Conservation (phyloP, 345 rosid genomes). For the Isatis tinctoria region DNA sequence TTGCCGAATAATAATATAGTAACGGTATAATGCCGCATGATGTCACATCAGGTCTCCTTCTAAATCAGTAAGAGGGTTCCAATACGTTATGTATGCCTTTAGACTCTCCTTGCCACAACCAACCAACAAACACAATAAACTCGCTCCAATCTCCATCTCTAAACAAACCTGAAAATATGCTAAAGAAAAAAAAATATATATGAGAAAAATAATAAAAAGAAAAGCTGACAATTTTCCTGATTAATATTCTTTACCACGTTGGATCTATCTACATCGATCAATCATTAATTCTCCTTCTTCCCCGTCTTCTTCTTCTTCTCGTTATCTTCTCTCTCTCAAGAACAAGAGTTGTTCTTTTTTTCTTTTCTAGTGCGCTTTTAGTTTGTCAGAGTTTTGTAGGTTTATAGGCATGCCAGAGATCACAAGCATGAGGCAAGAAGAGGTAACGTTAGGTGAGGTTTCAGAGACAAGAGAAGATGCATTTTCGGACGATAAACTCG, state of each 20-base stretch:
- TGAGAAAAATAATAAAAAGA: not conserved
- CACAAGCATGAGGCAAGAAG: not conserved
- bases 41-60: conserved; percentile 17
- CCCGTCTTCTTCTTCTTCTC: not conserved
- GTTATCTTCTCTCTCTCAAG: not conserved
- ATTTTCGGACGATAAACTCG: not conserved
- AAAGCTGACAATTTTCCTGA: conserved; percentile 37
- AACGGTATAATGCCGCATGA: conserved; percentile 20
- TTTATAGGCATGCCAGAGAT: conserved; percentile 4
- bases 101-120: conserved; percentile 22
- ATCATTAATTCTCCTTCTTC: conserved; percentile 1
- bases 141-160: conserved; percentile 25
- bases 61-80: conserved; percentile 5
- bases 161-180: conserved; percentile 17
- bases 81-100: conserved; percentile 27
- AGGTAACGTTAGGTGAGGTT: not conserved
- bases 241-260: conserved; percentile 35
- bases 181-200: not conserved
- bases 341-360: not conserved
- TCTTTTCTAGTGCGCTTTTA: not conserved
- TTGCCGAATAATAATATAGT: not conserved
- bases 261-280: conserved; percentile 33
- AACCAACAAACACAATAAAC: not conserved
- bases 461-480: not conserved
- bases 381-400: not conserved